Evolutionary conservation across 345 rosid genomes (phyloP).

Genomic region (Eucalyptus caleyi): DNA sequence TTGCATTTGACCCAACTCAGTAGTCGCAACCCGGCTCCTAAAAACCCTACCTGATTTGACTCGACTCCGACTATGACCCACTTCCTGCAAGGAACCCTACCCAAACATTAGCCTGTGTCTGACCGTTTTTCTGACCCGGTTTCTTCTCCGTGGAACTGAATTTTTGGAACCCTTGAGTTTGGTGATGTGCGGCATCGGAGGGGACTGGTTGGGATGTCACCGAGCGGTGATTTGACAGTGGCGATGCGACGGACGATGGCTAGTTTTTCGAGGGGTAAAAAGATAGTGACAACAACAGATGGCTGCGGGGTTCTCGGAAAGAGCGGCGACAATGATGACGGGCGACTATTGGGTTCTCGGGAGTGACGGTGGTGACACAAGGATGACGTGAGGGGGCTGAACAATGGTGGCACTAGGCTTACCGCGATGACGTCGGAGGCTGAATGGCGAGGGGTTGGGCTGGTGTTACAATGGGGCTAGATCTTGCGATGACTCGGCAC

Average conservation of each 20-base stretch:
- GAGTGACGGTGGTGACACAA: too few species aligned
- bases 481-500: too few species aligned
- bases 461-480: too few species aligned
- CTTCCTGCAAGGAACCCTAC: too few species aligned
- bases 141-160: too few species aligned
- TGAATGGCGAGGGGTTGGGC: fast-evolving
- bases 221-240: fast-evolving
- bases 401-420: fast-evolving
- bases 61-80: fast-evolving
- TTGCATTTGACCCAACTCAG: fast-evolving
- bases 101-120: too few species aligned
- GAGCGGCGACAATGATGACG: fast-evolving
- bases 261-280: too few species aligned
- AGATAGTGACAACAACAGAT: fast-evolving
- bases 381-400: too few species aligned
- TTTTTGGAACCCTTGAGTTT: too few species aligned
- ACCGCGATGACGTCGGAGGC: fast-evolving
- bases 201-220: too few species aligned
- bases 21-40: too few species aligned
- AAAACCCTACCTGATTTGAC: fast-evolving
- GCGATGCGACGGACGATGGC: fast-evolving
- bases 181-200: fast-evolving
- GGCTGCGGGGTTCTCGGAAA: fast-evolving
- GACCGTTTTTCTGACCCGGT: fast-evolving
- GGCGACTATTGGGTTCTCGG: too few species aligned